phyloP scores from a whole-genome alignment of 352 stramenopile species.

The Pythium oligandrum region DNA sequence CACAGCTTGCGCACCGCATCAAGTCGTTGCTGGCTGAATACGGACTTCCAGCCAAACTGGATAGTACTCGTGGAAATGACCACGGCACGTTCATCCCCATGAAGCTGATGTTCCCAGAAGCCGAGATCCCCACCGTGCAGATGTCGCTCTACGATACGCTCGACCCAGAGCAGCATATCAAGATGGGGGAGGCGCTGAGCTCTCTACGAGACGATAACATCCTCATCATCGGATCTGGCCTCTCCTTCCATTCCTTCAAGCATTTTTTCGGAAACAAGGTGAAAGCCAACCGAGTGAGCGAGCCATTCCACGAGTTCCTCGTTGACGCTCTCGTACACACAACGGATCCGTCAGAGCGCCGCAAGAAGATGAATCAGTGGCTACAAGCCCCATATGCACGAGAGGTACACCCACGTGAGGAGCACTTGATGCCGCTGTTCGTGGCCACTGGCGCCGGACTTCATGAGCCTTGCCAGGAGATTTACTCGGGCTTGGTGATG shows the following conservation, averaged over 20 bases:
- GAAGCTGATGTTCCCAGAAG: constrained; percentile 82
- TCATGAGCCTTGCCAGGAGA: constrained; percentile 10
- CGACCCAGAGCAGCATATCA: constrained; percentile 33
- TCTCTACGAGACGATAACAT: constrained; percentile 59
- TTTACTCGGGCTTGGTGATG: too few relatives aligned
- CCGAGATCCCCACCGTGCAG: constrained; percentile 84
- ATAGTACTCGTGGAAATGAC: constrained; percentile 75
- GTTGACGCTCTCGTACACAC: too few relatives aligned
- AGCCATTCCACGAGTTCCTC: too few relatives aligned
- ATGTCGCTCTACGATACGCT: constrained; percentile 57
- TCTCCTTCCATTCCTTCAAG: too few relatives aligned
- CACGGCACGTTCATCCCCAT: constrained; percentile 91
- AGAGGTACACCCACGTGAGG: constrained; percentile 26
- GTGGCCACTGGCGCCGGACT: constrained; percentile 36
- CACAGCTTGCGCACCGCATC: constrained; percentile 61
- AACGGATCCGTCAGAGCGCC: too few relatives aligned
- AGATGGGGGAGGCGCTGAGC: constrained; percentile 46
- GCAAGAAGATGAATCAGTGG: constrained; percentile 22
- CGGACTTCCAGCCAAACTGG: constrained; percentile 41
- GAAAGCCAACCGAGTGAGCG: too few relatives aligned
- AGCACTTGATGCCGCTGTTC: constrained; percentile 50
- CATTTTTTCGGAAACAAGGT: too few relatives aligned
- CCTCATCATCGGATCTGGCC: constrained; percentile 68
- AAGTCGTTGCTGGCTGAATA: constrained; percentile 42
- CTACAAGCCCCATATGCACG: constrained; percentile 23